Base-by-base conservation (phyloP, 108 stramenopile species). In the Discostella stelligeroides region DNA sequence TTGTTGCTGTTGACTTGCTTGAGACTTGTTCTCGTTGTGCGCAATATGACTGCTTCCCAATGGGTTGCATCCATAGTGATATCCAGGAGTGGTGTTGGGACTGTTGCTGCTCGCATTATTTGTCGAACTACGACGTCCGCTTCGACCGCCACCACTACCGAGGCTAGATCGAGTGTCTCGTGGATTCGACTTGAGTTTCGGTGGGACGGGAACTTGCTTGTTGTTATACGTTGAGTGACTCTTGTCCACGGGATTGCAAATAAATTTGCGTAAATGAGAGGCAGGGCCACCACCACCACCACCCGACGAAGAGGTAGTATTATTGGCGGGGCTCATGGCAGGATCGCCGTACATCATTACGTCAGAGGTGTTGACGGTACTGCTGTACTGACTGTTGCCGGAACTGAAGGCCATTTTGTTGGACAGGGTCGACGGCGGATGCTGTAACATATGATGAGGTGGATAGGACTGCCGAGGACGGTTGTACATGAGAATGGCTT, bases 181-280 rank as follows among this genome's bases (percentile, higher is more conserved):
- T 24, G 88, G 84, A 64, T 88, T 79, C 13, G 84, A 65, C 54
- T 90, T 90, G 58, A 90, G 63, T 73, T 88, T 92, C 20, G 92
- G 87, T 7, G 91, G 88, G 15, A 75, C 73, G 61, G 75, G 74
- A 10, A 69, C 57, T 40, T 84, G 76, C 47, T 83, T 84, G 37
- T n/a, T n/a, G n/a, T n/a, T n/a, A n/a, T 84, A 80, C 24, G 55
- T 51, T 42, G 68, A 53, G 28, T 68, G 57, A n/a, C 46, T 17
- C 30, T 41, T 58, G 4, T 50, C n/a, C n/a, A n/a, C 65, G 21
- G 72, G 59, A 10, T 80, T 78, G 14, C 76, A 84, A 21, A 68
- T 72, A 23, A 80, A 72, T 30, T 84, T 85, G 24, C 83, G 45
- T 6, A 83, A 70, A 23, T 75, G 80, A 2, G 66, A 67, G 2